Evolutionary conservation across 495 filamentous ascomycete species (phyloP).

Genomic region (Talaromyces stipitatus): DNA sequence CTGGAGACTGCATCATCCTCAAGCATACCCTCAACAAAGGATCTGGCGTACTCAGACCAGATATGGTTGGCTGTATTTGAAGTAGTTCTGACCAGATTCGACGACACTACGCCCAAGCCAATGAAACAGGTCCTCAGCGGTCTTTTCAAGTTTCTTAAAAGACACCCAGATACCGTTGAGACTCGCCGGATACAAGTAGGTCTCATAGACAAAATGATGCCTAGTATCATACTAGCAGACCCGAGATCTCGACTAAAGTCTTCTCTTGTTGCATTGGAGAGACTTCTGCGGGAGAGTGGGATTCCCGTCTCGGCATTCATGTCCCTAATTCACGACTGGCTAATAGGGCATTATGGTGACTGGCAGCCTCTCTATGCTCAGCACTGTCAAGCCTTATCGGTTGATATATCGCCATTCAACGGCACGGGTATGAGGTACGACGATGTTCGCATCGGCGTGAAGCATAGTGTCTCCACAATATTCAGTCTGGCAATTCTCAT

Average conservation of each 20-base stretch:
- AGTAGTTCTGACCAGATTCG: constrained; percentile 65
- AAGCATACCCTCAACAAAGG: constrained; percentile 18
- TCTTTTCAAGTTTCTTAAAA: constrained; percentile 43
- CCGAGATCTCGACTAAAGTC: constrained; percentile 33
- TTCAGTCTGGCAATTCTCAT: constrained; percentile 30
- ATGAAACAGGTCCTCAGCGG: constrained; percentile 65
- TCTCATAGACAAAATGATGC: constrained; percentile 20
- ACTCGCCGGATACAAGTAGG: constrained; percentile 12
- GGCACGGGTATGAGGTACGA: constrained; percentile 4
- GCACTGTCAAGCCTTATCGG: constrained; percentile 21
- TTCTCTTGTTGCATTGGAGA: constrained; percentile 33
- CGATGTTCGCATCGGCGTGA: constrained; percentile 7
- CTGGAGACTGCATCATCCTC: constrained; percentile 37
- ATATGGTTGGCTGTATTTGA: constrained; percentile 56
- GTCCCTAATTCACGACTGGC: constrained; percentile 23
- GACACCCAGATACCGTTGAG: constrained; percentile 33
- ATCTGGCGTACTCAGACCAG: constrained; percentile 38
- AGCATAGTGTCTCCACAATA: constrained; percentile 18
- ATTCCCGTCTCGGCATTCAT: constrained; percentile 25
- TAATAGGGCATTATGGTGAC: constrained; percentile 17
- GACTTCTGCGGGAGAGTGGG: constrained; percentile 31
- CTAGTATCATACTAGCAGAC: constrained; percentile 32
- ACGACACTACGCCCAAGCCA: constrained; percentile 65
- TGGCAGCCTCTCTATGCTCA: constrained; percentile 26
- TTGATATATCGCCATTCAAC: constrained; percentile 12